Evolutionary conservation across 306 rosid species (phyloP).

Genomic region (Lablab purpureus): DNA sequence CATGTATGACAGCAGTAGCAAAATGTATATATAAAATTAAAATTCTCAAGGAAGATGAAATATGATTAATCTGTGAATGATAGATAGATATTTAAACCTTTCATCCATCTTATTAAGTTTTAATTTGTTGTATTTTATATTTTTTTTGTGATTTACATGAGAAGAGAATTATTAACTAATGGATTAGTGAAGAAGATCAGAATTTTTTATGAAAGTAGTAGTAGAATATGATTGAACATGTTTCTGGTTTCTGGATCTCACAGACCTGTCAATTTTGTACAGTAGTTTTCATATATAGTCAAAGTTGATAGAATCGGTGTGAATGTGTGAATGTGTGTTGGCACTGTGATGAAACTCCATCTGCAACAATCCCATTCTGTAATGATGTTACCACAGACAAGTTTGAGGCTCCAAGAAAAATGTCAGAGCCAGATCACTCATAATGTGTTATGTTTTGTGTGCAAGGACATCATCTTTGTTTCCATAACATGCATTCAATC

Average conservation of each 20-base stretch:
- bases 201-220: background rate
- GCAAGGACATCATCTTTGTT: constrained; percentile 32
- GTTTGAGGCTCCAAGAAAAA: background rate
- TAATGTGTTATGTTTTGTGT: constrained; percentile 36
- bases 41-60: constrained; percentile 12
- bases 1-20: background rate
- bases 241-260: background rate
- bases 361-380: background rate
- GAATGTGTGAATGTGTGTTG: too few relatives aligned
- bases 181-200: background rate
- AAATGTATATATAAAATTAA: background rate
- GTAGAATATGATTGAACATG: background rate
- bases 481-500: background rate
- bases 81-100: too few relatives aligned
- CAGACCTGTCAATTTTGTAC: background rate
- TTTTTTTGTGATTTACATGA: too few relatives aligned
- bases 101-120: too few relatives aligned
- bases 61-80: background rate
- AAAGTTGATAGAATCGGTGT: too few relatives aligned
- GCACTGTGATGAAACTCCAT: background rate
- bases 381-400: constrained; percentile 24
- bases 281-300: too few relatives aligned
- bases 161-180: too few relatives aligned
- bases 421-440: constrained; percentile 1
- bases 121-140: too few relatives aligned